Base-by-base conservation (phyloP, 768 basidiomycete genomes). In the Leccinum arenicola region DNA sequence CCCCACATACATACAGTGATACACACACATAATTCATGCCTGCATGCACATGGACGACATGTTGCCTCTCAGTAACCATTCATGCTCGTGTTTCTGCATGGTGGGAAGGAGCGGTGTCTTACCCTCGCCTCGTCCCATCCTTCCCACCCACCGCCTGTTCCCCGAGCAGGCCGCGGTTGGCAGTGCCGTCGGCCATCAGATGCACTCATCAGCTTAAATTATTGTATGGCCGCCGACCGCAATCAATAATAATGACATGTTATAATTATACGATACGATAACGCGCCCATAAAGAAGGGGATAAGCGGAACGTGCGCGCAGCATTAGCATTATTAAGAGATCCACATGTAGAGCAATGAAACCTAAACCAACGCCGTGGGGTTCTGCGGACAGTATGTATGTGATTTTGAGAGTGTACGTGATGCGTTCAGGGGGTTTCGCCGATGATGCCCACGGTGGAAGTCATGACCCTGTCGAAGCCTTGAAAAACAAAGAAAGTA, bases 341-440 rank as follows among this genome's bases (percentile, higher is more conserved):
- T 59, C 86, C 60, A 27, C 85, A 62, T 84, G 87, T 63, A 84
- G 85, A 17, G 82, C 85, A 50, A 88, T 69, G 85, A 77, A 48
- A 81, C 84, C 57, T 86, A 72, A 52, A 74, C 79, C 4, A 82
- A 85, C 63, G 19, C 43, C 43, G 43, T 45, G 82, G 80, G 64
- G 85, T 72, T 88, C 88, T 11, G 80, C 66, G 15, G 80, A 31
- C 3, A 10, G 10, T 43, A 43, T 43, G 79, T 66, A 65, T 82
- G 83, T 70, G 87, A 86, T 6, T 83, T 81, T 60, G 82, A 78
- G 23, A 87, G 80, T 76, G 74, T 91, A 90, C 31, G 75, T 67
- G 50, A 62, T 57, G 35, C 86, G 86, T 11, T 77, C 79, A 35
- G 51, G 84, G 78, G 25, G 89, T 73, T 61, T 87, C 87, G 21